Evolutionary conservation across 108 stramenopile species (phyloP).

Genomic region (Cyclostephanos invisitatus): DNA sequence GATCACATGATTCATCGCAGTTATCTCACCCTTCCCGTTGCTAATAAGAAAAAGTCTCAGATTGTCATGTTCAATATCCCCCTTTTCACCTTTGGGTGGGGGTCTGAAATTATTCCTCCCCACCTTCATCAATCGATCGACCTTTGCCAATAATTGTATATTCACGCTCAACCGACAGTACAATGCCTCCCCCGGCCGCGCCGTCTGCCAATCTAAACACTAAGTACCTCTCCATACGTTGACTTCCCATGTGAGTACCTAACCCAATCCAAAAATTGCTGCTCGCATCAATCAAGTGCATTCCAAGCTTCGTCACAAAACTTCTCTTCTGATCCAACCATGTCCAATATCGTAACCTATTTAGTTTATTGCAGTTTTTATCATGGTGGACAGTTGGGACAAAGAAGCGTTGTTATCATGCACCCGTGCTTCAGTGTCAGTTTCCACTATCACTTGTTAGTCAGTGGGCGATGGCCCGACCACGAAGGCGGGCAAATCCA

Average conservation of each 20-base stretch:
- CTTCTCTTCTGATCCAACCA: no score
- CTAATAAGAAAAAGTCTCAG: not conserved
- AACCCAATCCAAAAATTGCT: no score
- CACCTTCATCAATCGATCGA: constrained; percentile 98
- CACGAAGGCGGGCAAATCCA: constrained; percentile 68
- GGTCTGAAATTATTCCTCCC: constrained; percentile 98
- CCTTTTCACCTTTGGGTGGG: constrained; percentile 96
- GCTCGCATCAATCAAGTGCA: no score
- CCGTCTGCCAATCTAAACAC: constrained; percentile 56
- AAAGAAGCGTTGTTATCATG: no score
- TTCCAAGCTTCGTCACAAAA: no score
- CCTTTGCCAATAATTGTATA: constrained; percentile 96
- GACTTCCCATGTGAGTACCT: no score
- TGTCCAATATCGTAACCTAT: no score
- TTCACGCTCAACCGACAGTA: constrained; percentile 98
- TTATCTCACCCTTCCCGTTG: not conserved
- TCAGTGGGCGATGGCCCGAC: constrained; percentile 74
- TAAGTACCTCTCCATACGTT: no score
- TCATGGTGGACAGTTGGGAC: no score
- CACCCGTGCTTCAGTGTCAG: no score
- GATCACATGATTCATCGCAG: constrained; percentile 29
- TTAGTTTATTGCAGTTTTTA: no score
- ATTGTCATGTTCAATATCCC: no score
- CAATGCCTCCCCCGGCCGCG: constrained; percentile 92
- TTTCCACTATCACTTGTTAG: constrained; percentile 21